Evolutionary conservation across 805 yeast species (phyloP).

Genomic region (Yamadazyma takamatsuzukensis): DNA sequence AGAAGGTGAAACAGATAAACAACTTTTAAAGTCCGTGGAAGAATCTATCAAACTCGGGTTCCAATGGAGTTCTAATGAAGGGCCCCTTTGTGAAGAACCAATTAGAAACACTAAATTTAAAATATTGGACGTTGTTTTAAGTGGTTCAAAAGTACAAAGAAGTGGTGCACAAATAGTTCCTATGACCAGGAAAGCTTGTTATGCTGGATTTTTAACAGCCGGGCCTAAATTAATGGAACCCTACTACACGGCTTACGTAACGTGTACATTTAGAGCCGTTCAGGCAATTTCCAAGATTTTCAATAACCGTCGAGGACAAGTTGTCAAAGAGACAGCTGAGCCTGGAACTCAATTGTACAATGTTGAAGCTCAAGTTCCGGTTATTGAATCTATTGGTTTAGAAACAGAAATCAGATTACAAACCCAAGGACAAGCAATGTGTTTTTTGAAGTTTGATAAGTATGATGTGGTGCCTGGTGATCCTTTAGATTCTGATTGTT

Average conservation of each 20-base stretch:
- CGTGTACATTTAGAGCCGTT: slow-evolving; percentile 49
- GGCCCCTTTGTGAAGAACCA: slow-evolving; percentile 90
- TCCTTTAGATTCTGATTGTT: slow-evolving; percentile 68
- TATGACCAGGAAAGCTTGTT: slow-evolving; percentile 78
- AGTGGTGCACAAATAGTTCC: slow-evolving; percentile 73
- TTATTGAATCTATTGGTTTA: slow-evolving; percentile 84
- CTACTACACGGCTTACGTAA: slow-evolving; percentile 54
- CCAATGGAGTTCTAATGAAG: slow-evolving; percentile 77
- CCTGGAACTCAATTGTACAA: slow-evolving; percentile 69
- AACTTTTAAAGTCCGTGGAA: slow-evolving; percentile 38
- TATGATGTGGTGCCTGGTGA: slow-evolving; percentile 90
- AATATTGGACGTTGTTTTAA: slow-evolving; percentile 56
- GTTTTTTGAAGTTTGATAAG: slow-evolving; percentile 58
- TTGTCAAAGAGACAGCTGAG: slow-evolving; percentile 46
- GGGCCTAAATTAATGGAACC: slow-evolving; percentile 84
- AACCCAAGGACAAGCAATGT: slow-evolving; percentile 75
- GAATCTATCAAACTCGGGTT: slow-evolving; percentile 72
- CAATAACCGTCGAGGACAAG: slow-evolving; percentile 63
- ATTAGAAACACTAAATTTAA: slow-evolving; percentile 67
- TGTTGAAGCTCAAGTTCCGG: slow-evolving; percentile 70
- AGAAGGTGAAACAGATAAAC: slow-evolving; percentile 62
- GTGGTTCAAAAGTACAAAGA: slow-evolving; percentile 45
- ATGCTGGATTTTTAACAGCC: slow-evolving; percentile 74
- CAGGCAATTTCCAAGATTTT: slow-evolving; percentile 48
- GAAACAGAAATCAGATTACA: slow-evolving; percentile 80